Conservation (phyloP, 2,329 filamentous ascomycete species). For the Phyllosticta paracitricarpa region DNA sequence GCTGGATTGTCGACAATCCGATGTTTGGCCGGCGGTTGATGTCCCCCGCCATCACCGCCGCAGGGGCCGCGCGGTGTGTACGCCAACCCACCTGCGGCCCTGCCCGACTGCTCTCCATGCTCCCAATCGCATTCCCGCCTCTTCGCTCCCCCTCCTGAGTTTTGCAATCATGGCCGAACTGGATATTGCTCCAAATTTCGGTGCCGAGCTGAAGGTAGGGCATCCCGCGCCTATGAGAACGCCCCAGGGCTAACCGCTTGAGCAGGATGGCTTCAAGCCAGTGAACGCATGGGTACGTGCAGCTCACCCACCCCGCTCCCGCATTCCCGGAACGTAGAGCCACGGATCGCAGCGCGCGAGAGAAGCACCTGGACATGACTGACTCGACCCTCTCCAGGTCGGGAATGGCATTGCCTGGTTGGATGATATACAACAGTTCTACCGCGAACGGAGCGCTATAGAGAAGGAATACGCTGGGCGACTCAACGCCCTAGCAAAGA, state of each 20-base stretch:
- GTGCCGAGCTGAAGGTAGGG: slow-evolving; percentile 81
- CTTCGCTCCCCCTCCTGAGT: not conserved
- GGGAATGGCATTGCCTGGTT: slow-evolving; percentile 85
- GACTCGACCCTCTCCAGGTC: slow-evolving; percentile 40
- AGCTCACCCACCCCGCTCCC: slow-evolving; percentile 13
- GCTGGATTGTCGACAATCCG: not conserved
- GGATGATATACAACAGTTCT: slow-evolving; percentile 94
- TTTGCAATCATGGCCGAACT: slow-evolving; percentile 61
- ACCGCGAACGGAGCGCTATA: slow-evolving; percentile 84
- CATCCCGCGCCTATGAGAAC: slow-evolving; percentile 4
- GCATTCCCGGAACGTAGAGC: not conserved
- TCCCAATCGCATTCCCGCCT: slow-evolving; percentile 1
- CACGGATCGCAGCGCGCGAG: not conserved
- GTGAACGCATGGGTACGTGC: slow-evolving; percentile 72
- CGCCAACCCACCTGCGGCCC: slow-evolving; percentile 4
- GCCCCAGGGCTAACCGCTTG: slow-evolving; percentile 14
- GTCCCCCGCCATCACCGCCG: not conserved
- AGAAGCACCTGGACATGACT: slow-evolving; percentile 13
- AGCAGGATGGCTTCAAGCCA: slow-evolving; percentile 88
- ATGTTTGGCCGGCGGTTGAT: not conserved
- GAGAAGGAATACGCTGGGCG: slow-evolving; percentile 96
- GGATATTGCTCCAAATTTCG: slow-evolving; percentile 77
- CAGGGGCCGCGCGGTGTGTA: slow-evolving; percentile 5
- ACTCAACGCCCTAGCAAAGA: slow-evolving; percentile 78
- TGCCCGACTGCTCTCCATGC: slow-evolving; percentile 1